phyloP scores from a whole-genome alignment of 345 rosid genomes.

The Citrus maxima region DNA sequence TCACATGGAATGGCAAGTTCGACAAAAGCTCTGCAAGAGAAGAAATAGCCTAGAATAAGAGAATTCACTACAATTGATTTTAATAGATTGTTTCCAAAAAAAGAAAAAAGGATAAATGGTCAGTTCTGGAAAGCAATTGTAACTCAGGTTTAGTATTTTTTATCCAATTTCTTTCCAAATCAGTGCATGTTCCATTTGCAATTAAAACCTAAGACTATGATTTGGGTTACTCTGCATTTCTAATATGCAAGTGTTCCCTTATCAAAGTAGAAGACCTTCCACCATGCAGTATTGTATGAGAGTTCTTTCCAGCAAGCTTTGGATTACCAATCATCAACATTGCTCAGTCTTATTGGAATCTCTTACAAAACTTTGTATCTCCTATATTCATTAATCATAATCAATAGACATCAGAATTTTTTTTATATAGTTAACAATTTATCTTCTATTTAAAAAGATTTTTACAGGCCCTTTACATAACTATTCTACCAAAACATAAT shows the following conservation, averaged over 20 bases:
- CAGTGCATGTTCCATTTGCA: neutral
- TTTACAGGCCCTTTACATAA: neutral
- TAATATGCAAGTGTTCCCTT: neutral
- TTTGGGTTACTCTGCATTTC: neutral
- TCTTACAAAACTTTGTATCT: neutral
- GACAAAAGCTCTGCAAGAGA: conserved; percentile 51
- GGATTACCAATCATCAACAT: neutral
- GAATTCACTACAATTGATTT: neutral
- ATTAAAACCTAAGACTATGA: neutral
- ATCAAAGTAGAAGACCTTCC: neutral
- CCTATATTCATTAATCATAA: neutral
- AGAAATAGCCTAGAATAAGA: conserved; percentile 12
- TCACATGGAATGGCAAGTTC: conserved; percentile 88
- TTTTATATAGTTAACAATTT: neutral
- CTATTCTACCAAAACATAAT: neutral
- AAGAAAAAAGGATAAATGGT: neutral
- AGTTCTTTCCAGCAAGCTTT: neutral
- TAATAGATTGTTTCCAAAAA: neutral
- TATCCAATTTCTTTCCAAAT: neutral
- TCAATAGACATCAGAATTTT: neutral
- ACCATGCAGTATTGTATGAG: neutral
- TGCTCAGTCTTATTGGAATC: neutral
- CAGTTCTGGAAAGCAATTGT: neutral
- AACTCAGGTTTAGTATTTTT: neutral
- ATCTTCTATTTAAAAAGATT: neutral